Conservation (phyloP, 768 basidiomycete genomes). For the Tulasnella sp. region DNA sequence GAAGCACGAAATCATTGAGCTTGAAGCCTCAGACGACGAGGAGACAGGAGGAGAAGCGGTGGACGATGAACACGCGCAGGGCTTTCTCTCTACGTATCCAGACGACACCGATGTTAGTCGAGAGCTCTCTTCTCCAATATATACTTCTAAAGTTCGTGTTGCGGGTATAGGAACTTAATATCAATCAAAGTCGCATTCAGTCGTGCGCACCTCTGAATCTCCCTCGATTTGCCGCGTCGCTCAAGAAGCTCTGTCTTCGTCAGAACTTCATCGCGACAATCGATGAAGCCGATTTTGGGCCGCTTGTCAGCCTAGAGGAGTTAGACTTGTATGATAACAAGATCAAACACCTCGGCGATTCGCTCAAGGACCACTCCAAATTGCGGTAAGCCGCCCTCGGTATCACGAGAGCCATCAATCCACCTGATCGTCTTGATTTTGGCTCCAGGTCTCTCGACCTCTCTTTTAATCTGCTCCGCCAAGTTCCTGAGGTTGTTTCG, state of each 20-base stretch:
- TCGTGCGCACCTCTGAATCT: constrained; percentile 42
- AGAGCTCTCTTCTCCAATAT: not conserved
- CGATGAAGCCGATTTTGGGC: constrained; percentile 58
- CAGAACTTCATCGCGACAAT: constrained; percentile 73
- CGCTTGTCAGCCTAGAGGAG: constrained; percentile 65
- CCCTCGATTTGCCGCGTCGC: constrained; percentile 53
- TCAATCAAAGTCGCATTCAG: constrained; percentile 66
- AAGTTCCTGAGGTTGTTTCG: constrained; percentile 51
- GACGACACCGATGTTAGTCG: constrained; percentile 66
- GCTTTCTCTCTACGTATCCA: constrained; percentile 67
- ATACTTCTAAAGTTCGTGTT: constrained; percentile 14
- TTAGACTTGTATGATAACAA: constrained; percentile 96
- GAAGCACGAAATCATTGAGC: constrained; percentile 21
- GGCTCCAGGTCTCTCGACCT: constrained; percentile 65
- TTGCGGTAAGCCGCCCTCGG: constrained; percentile 42
- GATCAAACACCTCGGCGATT: constrained; percentile 58
- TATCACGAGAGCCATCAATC: not conserved
- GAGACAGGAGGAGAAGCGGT: constrained; percentile 7
- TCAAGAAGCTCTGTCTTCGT: constrained; percentile 69
- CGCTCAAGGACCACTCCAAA: constrained; percentile 40
- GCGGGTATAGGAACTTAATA: constrained; percentile 61
- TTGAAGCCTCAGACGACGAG: constrained; percentile 15
- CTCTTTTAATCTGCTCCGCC: constrained; percentile 83
- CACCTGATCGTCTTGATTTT: not conserved
- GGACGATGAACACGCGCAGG: constrained; percentile 27